Base-by-base conservation (phyloP, 2,329 filamentous ascomycete species). In the Xylariaceae sp. region DNA sequence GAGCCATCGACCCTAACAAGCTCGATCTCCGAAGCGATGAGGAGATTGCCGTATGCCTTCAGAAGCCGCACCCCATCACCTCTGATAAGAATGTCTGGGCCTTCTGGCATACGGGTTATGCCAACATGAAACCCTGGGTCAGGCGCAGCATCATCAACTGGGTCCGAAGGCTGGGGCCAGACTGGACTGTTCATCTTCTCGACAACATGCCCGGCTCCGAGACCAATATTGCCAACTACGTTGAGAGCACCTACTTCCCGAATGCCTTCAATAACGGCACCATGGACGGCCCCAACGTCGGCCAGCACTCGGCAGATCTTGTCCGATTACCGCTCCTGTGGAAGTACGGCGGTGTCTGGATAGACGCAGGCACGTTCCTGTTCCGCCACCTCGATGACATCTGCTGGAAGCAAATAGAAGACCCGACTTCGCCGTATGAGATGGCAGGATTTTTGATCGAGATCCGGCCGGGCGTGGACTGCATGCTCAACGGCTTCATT, bases 241-340 rank as follows among this genome's bases (percentile, higher is more conserved):
- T 75, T 3, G 56, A 70, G 6, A 48, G 63, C 1, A 65, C 68
- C 1, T 60, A 70, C 36, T 67, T 76, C 36, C 70, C 76, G 0
- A 69, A 72, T 13, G 62, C 71, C 0, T 74, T 77, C 51, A 69
- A 74, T 22, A 67, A 74, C 10, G 62, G 68, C 30, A 72, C 67
- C 0, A 78, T 79, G 73, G 67, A 70, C 12, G 76, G 77, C 0
- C 70, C 71, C 0, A 70, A 71, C 49, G 65, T 68, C 1, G 76
- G 72, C 1, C 69, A 68, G 1, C 77, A 80, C 55, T 71, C 69
- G 0, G 73, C 74, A 2, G 78, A 80, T 49, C 66, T 80, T 0
- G 64, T 80, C 5, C 72, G 78, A 0, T 67, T 76, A 0, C 68
- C 74, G 0, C 61, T 73, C 2, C 52, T 77, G 2, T 72, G 68